These are phyloP conservation scores for Pisolithus tinctorius DNA, from an alignment of 768 basidiomycete genomes.

Conservation along the genomic window DNA sequence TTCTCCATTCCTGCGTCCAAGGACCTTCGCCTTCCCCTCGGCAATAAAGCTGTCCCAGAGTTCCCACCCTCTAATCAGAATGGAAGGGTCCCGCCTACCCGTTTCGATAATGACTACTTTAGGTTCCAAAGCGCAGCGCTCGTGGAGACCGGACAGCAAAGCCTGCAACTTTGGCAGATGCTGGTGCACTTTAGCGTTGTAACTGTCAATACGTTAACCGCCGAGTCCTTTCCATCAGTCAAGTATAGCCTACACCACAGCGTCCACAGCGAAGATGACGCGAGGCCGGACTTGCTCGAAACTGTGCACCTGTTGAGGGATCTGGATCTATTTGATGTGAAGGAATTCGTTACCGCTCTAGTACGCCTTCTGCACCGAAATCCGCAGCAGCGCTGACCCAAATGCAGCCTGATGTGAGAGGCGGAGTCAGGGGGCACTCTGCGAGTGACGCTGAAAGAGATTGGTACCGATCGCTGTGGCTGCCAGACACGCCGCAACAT, in stretches of 20 bases:
- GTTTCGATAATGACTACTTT: constrained; percentile 55
- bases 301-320: constrained; percentile 23
- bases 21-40: constrained; percentile 36
- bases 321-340: constrained; percentile 4
- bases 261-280: constrained; percentile 67
- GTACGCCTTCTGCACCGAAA: constrained; percentile 72
- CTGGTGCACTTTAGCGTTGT: constrained; percentile 64
- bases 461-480: constrained; percentile 51
- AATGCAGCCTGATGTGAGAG: constrained; percentile 42
- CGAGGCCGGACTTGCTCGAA: constrained; percentile 76
- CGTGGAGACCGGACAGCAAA: constrained; percentile 46
- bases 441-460: background rate
- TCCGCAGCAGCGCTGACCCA: constrained; percentile 82
- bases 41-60: constrained; percentile 49
- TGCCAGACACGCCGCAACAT: constrained; percentile 60
- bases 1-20: constrained; percentile 51
- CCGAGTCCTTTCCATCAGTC: background rate
- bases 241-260: constrained; percentile 50
- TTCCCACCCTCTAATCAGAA: constrained; percentile 35
- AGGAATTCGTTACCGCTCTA: constrained; percentile 49
- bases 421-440: background rate
- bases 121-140: constrained; percentile 30
- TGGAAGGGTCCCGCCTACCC: constrained; percentile 25
- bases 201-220: constrained; percentile 32
- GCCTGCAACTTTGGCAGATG: constrained; percentile 58